Percentiles rank a stretch among this genome's conserved stretches.
Evolutionary conservation across 2,329 filamentous ascomycete species (phyloP).

Genomic region (Graphiopsis chlorocephala): DNA sequence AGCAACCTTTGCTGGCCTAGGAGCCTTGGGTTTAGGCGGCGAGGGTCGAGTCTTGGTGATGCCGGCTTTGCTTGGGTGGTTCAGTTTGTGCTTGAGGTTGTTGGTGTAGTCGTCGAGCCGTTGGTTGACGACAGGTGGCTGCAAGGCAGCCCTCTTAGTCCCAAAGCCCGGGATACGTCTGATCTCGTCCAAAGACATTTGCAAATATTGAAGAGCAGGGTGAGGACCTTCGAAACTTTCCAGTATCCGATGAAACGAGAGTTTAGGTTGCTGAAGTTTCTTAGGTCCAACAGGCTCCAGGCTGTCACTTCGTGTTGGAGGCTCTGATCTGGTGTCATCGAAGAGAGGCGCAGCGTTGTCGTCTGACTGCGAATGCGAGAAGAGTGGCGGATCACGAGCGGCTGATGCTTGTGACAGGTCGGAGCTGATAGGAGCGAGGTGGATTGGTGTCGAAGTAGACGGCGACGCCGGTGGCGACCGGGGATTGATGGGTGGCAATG

Average conservation of each 20-base stretch:
- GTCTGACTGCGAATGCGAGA: constrained; percentile 17
- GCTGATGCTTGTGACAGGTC: constrained; percentile 13
- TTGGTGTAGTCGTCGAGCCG: constrained; percentile 12
- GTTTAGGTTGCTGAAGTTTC: background rate
- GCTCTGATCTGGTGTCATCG: background rate
- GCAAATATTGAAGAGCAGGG: constrained; percentile 2
- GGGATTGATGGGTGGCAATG: constrained; percentile 19
- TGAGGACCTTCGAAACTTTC: background rate
- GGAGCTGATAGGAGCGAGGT: constrained; percentile 15
- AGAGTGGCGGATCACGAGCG: constrained; percentile 20
- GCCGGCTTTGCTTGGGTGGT: constrained; percentile 10
- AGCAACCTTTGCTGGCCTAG: constrained; percentile 10
- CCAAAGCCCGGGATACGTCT: constrained; percentile 3
- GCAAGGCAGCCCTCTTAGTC: constrained; percentile 5
- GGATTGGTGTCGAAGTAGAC: constrained; percentile 14
- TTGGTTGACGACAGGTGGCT: constrained; percentile 9
- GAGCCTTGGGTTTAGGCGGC: background rate
- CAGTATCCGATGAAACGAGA: background rate
- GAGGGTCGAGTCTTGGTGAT: constrained; percentile 3
- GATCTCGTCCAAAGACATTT: background rate
- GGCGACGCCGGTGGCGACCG: constrained; percentile 23
- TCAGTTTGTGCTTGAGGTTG: constrained; percentile 10
- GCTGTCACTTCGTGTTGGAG: constrained; percentile 12
- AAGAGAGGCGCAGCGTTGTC: constrained; percentile 14
- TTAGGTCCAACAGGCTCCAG: background rate